Percentiles rank a stretch among this genome's conserved stretches.
Evolutionary conservation across 2,329 filamentous ascomycete species (phyloP).

Genomic region (Mycocentrospora acerina): DNA sequence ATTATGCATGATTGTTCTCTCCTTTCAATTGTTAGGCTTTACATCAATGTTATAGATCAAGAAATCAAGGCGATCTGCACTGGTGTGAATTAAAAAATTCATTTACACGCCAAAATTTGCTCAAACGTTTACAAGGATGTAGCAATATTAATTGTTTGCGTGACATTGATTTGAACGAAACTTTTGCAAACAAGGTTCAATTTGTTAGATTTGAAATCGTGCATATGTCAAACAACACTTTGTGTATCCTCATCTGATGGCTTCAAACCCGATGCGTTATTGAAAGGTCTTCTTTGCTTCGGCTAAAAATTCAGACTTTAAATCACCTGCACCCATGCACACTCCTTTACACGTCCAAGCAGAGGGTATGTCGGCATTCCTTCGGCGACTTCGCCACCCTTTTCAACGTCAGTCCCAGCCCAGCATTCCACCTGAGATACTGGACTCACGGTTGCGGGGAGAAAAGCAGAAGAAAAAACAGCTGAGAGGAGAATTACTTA

Average conservation of each 20-base stretch:
- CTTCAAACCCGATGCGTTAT: background rate
- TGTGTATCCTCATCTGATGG: background rate
- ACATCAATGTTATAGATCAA: too few species aligned
- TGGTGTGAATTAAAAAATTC: too few species aligned
- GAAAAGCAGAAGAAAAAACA: background rate
- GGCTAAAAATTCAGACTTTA: background rate
- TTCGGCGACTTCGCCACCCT: slow-evolving; percentile 13
- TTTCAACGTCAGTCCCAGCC: slow-evolving; percentile 7
- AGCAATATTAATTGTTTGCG: background rate
- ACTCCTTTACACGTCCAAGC: slow-evolving; percentile 1
- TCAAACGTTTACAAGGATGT: too few species aligned
- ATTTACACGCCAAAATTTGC: too few species aligned
- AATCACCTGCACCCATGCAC: background rate
- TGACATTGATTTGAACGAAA: slow-evolving; percentile 4
- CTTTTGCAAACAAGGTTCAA: slow-evolving; percentile 13
- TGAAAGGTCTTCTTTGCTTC: background rate
- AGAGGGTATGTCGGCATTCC: slow-evolving; percentile 10
- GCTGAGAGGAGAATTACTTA: slow-evolving; percentile 4
- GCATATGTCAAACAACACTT: slow-evolving; percentile 4
- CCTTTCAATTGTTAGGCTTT: too few species aligned
- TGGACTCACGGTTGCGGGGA: slow-evolving; percentile 1
- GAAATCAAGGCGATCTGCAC: too few species aligned
- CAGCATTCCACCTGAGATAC: background rate
- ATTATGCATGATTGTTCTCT: background rate
- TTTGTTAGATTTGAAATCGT: slow-evolving; percentile 9